Conservation (phyloP, 495 filamentous ascomycete genomes). For the Penicillium taxi region DNA sequence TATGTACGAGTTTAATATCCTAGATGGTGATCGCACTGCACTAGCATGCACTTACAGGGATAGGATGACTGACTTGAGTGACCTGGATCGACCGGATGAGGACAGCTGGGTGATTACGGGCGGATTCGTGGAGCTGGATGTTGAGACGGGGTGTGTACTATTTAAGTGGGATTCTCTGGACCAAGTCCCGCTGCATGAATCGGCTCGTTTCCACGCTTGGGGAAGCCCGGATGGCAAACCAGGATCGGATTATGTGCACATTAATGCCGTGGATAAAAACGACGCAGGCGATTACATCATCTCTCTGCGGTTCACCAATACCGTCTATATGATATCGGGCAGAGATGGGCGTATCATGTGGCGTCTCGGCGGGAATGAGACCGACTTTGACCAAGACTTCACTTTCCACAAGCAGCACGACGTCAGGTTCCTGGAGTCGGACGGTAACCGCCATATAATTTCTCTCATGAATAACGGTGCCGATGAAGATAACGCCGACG, state of each 20-base stretch:
- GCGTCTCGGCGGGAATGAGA: constrained; percentile 42
- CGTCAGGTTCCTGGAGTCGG: constrained; percentile 42
- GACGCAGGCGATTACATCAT: constrained; percentile 47
- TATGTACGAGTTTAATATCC: constrained; percentile 41
- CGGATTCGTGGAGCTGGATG: constrained; percentile 36
- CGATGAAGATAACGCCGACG: constrained; percentile 30
- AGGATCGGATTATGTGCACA: constrained; percentile 51
- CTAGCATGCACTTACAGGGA: constrained; percentile 37
- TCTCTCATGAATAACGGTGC: constrained; percentile 47
- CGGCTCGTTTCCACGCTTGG: constrained; percentile 4
- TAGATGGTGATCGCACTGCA: constrained; percentile 24
- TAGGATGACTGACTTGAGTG: constrained; percentile 26
- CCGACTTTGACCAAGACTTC: constrained; percentile 41
- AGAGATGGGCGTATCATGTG: constrained; percentile 48
- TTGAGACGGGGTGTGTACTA: constrained; percentile 27
- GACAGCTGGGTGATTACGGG: constrained; percentile 22
- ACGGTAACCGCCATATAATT: constrained; percentile 34
- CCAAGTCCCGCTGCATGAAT: constrained; percentile 24
- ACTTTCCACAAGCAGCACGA: constrained; percentile 53
- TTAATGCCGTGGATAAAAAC: constrained; percentile 52
- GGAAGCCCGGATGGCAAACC: constrained; percentile 3
- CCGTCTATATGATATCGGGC: constrained; percentile 51
- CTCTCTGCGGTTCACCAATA: constrained; percentile 45
- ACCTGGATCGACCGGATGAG: constrained; percentile 25
- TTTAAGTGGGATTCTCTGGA: constrained; percentile 39